Evolutionary conservation across 2,329 filamentous ascomycete species (phyloP).

Genomic region (Nigrospora sphaerica): DNA sequence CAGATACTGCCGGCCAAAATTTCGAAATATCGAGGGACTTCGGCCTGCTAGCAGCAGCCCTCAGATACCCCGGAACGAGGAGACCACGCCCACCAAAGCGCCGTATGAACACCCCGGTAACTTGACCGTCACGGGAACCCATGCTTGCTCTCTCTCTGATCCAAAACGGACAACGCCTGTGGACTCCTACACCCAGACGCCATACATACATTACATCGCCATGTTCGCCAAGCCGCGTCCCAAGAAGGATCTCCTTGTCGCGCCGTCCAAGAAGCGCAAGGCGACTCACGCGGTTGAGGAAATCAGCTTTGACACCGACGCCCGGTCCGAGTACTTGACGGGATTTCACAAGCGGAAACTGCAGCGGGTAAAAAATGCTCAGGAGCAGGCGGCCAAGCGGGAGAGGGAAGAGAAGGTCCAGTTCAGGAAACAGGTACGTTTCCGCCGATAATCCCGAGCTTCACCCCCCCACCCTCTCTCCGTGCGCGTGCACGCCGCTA

Average conservation of each 20-base stretch:
- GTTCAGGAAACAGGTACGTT: conserved; percentile 65
- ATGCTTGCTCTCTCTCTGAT: too few species aligned
- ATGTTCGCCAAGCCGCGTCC: conserved; percentile 52
- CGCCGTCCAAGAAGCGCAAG: conserved; percentile 62
- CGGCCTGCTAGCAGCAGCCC: too few species aligned
- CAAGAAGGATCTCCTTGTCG: conserved; percentile 50
- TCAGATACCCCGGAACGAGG: not conserved
- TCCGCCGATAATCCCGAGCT: not conserved
- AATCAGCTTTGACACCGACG: conserved; percentile 74
- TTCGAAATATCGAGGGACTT: too few species aligned
- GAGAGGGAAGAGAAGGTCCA: conserved; percentile 71
- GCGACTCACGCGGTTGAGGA: conserved; percentile 58
- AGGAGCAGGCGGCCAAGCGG: conserved; percentile 71
- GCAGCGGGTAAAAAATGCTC: conserved; percentile 75
- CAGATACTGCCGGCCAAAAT: too few species aligned
- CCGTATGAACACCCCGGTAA: too few species aligned
- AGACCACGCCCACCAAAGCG: too few species aligned
- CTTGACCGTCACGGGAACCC: too few species aligned
- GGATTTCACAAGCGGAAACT: conserved; percentile 96
- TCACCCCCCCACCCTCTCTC: too few species aligned
- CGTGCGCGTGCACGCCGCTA: too few species aligned
- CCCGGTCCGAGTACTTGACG: conserved; percentile 81
- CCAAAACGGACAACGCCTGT: too few species aligned
- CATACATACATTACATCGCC: not conserved
- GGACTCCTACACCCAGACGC: too few species aligned